Percentiles rank a stretch among this genome's conserved stretches.
phyloP scores from a whole-genome alignment of 306 rosid genomes.

The Gillenia trifoliata region DNA sequence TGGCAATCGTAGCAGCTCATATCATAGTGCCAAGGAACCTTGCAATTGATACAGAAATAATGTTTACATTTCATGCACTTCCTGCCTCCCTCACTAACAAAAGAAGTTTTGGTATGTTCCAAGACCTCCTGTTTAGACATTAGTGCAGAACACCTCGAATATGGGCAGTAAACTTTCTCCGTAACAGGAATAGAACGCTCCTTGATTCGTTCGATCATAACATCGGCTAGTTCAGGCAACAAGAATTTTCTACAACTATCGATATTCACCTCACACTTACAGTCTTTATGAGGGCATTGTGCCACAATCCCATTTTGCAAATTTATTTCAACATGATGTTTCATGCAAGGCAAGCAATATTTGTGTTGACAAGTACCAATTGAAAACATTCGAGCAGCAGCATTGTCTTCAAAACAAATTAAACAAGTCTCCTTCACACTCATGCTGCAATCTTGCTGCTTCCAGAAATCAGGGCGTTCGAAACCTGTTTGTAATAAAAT shows the following conservation, averaged over 20 bases:
- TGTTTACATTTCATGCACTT: conserved; percentile 62
- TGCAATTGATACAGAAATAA: conserved; percentile 64
- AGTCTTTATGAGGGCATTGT: conserved; percentile 62
- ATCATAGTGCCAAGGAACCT: conserved; percentile 72
- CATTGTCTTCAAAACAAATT: conserved; percentile 69
- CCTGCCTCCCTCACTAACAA: conserved; percentile 32
- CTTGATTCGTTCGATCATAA: conserved; percentile 42
- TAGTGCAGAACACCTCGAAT: conserved; percentile 59
- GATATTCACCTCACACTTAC: conserved; percentile 45
- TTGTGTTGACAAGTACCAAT: conserved; percentile 65
- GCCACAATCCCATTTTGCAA: conserved; percentile 52
- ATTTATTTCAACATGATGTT: conserved; percentile 66
- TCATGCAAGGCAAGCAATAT: conserved; percentile 74
- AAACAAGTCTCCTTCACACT: conserved; percentile 42
- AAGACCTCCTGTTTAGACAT: conserved; percentile 56
- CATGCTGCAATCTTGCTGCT: neutral
- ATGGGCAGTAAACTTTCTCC: conserved; percentile 69
- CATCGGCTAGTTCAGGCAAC: conserved; percentile 39
- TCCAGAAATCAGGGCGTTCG: neutral
- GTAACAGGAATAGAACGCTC: conserved; percentile 60
- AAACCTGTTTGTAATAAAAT: neutral
- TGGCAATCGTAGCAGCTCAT: conserved; percentile 44
- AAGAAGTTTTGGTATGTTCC: conserved; percentile 32
- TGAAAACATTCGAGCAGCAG: conserved; percentile 39
- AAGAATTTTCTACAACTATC: conserved; percentile 60